Conservation (phyloP, 2,329 filamentous ascomycete genomes). For the Fonsecaea monophora region DNA sequence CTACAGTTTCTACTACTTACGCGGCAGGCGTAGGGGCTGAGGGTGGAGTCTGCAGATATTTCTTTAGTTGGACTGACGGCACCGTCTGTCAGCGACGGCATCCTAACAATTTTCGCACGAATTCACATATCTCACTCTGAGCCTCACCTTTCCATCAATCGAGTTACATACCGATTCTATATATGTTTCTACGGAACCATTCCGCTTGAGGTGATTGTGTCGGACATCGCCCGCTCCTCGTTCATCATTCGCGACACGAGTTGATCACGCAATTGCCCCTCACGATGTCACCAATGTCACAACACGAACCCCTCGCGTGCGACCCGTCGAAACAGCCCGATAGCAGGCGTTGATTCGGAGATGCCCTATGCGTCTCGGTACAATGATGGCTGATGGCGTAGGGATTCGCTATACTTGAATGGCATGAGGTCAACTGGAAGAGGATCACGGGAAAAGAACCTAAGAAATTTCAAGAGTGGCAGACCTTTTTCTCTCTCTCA, state of each 20-base stretch:
- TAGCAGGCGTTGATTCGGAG: constrained; percentile 12
- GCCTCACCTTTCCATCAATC: not conserved
- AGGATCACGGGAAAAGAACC: not conserved
- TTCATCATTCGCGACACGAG: not conserved
- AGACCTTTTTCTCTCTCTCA: not conserved
- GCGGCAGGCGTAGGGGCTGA: not conserved
- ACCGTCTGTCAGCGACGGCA: not conserved
- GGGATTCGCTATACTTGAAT: constrained; percentile 10
- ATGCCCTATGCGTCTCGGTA: constrained; percentile 14
- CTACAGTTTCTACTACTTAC: not conserved
- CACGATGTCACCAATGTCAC: constrained; percentile 25
- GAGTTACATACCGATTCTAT: not conserved
- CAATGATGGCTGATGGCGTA: not conserved
- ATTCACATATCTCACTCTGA: not conserved
- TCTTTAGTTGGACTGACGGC: not conserved
- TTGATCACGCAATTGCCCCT: constrained; percentile 36
- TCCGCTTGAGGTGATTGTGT: not conserved
- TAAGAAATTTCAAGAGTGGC: not conserved
- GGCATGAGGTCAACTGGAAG: constrained; percentile 14
- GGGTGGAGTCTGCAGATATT: not conserved
- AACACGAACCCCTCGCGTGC: constrained; percentile 21
- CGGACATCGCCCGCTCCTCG: constrained; percentile 17
- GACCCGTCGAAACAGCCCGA: not conserved
- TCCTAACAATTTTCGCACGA: not conserved
- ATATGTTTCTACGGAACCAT: not conserved